Evolutionary conservation across 1,284 basidiomycete genomes (phyloP), one percentile per base, ranked within the genome.

Genomic region (Leccinum pallidistipes): DNA sequence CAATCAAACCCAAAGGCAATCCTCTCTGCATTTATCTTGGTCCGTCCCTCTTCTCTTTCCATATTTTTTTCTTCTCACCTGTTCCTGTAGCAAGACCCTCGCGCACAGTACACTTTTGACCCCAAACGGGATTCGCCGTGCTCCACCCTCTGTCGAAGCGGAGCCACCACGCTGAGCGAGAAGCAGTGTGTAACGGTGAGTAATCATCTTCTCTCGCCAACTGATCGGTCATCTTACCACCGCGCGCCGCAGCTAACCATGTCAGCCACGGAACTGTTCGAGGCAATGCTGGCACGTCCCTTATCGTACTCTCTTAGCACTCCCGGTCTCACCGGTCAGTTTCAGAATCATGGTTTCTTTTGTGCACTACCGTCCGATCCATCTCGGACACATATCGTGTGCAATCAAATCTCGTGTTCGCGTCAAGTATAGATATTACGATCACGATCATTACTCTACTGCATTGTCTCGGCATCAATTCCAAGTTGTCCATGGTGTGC

Each of bases 351-450:
- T 68, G 88, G 86, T 18, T 92, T 92, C 77, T 93, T 86, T 77
- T 92, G 88, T 71, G 83, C 86, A 3, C 74, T 92, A 38, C 89
- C 90, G 9, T 87, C 87, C 69, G 86, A 93, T 70, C 91, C 89
- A 9, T 76, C 79, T 57, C 81, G 81, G 73, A 91, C 89, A 40
- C 79, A 92, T 68, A 90, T 93, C 80, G 85, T 90, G 72, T 92
- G 90, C 76, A 86, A 78, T 69, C 85, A 82, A 24, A 77, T 92
- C 65, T 85, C 85, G 56, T 81, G 83, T 73, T 76, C 56, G 27
- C 67, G 27, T 62, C 64, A 57, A 55, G 34, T 55, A 55, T 34
- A 62, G 62, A 61, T 67, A 69, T 64, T 72, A 60, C 21, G 61
- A 66, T 68, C 71, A 69, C 61, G 66, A 69, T 72, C 69, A 62